Evolutionary conservation across 2,329 filamentous ascomycete species (phyloP), one percentile per base, ranked within the genome.

Genomic region (Fusarium algeriense): DNA sequence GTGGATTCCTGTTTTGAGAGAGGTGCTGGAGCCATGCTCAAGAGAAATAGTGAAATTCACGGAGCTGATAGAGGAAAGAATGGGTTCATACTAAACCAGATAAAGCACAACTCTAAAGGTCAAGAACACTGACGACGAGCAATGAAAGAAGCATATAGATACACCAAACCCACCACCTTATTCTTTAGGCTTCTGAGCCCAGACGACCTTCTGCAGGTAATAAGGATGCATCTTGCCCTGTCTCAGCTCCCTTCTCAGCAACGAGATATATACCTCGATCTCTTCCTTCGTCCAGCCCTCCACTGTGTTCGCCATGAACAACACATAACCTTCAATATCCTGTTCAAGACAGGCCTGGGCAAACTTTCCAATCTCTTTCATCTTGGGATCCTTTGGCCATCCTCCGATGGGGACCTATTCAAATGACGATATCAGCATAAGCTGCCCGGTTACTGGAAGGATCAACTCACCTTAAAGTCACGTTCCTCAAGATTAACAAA

Each of bases 271-370:
- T 4, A 70, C 62, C 23, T 70, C 45, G 0, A 77, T 60, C 60
- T 77, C 66, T 2, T 49, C 60, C 3, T 59, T 69, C 0, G 64
- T 60, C 73, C 75, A 77, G 0, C 71, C 66, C 7, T 67, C 69
- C 1, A 77, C 52, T 0, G 67, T 64, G 12, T 60, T 69, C 0
- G 72, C 73, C 62, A 76, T 70, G 57, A 73, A 76, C 2, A 73
- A 34, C 0, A 76, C 62, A 2, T 73, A 69, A 0, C 73, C 74
- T 10, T 75, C 71, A 0, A 69, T 66, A 12, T 76, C 74, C 32
- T 61, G 61, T 53, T 75, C 72, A 9, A 76, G 65, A 0, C 65
- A 60, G n/a, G 60, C 69, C 3, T 72, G 72, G 0, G 65, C 64
- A 45, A 60, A 73, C 15, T 26, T 64, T 6, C 69, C 70, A 14